Evolutionary conservation across 805 yeast genomes (phyloP).

Genomic region (Teunomyces kruisii): DNA sequence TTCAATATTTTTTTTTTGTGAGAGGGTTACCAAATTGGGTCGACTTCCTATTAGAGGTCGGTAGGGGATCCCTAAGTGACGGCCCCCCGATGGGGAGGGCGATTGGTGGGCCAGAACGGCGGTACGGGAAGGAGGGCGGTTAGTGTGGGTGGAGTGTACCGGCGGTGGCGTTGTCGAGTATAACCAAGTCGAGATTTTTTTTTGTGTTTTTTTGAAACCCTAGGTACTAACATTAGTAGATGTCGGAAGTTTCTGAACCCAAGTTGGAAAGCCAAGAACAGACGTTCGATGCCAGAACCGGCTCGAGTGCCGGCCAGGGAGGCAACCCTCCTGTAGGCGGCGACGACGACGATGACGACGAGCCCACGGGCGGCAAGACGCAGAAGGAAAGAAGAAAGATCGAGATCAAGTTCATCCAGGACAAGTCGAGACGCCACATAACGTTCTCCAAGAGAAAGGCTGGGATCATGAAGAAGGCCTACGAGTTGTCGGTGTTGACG

Average conservation of each 20-base stretch:
- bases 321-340: conserved; percentile 27
- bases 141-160: no score
- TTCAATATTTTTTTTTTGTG: conserved; percentile 5
- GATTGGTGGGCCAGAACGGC: no score
- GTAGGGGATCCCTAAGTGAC: no score
- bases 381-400: conserved; percentile 77
- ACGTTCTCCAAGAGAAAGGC: conserved; percentile 98
- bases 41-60: not conserved
- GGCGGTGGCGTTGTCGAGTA: no score
- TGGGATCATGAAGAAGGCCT: conserved; percentile 99
- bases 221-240: conserved; percentile 15
- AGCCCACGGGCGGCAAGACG: conserved; percentile 45
- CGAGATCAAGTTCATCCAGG: conserved; percentile 96
- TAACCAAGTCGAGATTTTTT: no score
- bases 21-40: conserved; percentile 26
- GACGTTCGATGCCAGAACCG: conserved; percentile 8
- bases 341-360: conserved; percentile 56
- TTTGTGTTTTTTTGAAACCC: conserved; percentile 12
- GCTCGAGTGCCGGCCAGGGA: conserved; percentile 15
- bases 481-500: conserved; percentile 91
- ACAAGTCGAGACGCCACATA: conserved; percentile 95
- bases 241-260: conserved; percentile 43
- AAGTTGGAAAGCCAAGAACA: conserved; percentile 30
- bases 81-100: no score
- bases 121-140: no score